Conservation (phyloP, 176 grass and related monocot species). For the Cocos nucifera region DNA sequence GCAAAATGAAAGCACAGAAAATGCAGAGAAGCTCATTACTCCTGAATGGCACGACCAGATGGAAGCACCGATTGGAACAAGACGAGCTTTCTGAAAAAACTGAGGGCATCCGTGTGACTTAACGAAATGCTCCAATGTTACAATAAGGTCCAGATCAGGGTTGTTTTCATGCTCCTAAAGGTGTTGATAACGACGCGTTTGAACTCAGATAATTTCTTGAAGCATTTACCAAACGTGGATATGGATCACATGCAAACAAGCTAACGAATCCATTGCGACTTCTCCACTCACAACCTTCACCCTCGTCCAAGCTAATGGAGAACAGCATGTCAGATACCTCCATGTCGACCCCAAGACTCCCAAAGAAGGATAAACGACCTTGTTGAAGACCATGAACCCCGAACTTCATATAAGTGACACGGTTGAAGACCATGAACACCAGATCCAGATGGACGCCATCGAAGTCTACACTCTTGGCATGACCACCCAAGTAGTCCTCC, state of each 20-base stretch:
- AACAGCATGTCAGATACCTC: constrained; percentile 83
- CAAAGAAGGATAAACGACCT: constrained; percentile 87
- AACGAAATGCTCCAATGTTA: constrained; percentile 73
- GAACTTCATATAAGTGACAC: constrained; percentile 12
- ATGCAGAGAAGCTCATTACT: constrained; percentile 66
- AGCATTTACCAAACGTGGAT: constrained; percentile 63
- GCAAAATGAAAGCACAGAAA: constrained; percentile 81
- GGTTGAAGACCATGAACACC: constrained; percentile 88
- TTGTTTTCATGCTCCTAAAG: constrained; percentile 63
- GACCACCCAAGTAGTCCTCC: constrained; percentile 62
- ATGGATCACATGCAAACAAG: constrained; percentile 57
- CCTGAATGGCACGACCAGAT: constrained; percentile 57
- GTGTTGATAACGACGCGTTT: constrained; percentile 45
- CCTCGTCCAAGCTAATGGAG: constrained; percentile 42
- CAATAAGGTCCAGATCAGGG: constrained; percentile 46
- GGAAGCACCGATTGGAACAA: constrained; percentile 75
- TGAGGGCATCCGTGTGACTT: constrained; percentile 58
- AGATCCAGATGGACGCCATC: constrained; percentile 52
- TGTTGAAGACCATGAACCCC: no score
- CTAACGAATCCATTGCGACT: constrained; percentile 53
- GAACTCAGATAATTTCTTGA: constrained; percentile 48
- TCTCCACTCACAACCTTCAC: constrained; percentile 60
- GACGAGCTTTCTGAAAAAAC: constrained; percentile 63
- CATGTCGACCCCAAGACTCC: constrained; percentile 64
- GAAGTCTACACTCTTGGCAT: constrained; percentile 48